These are phyloP conservation scores for Amphibolis antarctica DNA, from an alignment of 106 monocot genomes.

Conservation along the genomic window DNA sequence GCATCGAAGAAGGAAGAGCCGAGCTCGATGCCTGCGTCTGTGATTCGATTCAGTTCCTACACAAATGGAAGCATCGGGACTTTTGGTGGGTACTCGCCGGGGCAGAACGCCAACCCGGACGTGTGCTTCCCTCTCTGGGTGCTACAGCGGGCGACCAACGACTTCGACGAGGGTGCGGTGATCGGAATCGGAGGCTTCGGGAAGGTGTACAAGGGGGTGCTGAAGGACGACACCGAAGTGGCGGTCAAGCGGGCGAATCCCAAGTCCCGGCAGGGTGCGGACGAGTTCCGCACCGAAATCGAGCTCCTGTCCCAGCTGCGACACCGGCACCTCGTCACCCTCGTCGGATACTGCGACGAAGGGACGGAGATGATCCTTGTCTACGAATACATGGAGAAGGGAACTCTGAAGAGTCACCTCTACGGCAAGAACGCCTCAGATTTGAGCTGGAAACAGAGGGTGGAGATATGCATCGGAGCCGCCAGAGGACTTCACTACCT, in stretches of 20 bases:
- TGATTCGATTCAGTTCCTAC: constrained; percentile 9
- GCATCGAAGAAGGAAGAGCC: too few species aligned
- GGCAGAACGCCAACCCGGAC: too few species aligned
- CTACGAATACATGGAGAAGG: constrained; percentile 53
- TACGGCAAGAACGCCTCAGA: constrained; percentile 16
- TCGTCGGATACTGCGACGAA: constrained; percentile 57
- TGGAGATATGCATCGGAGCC: constrained; percentile 34
- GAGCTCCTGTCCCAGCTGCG: constrained; percentile 37
- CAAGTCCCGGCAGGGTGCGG: constrained; percentile 35
- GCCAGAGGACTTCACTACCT: constrained; percentile 51
- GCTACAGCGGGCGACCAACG: constrained; percentile 31
- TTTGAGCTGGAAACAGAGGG: constrained; percentile 33
- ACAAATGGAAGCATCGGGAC: constrained; percentile 30
- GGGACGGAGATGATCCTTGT: constrained; percentile 44
- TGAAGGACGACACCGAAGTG: constrained; percentile 33
- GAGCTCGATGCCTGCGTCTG: too few species aligned
- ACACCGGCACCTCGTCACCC: constrained; percentile 45
- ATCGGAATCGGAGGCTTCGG: constrained; percentile 53
- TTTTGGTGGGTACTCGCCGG: constrained; percentile 19
- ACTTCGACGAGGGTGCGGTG: constrained; percentile 38
- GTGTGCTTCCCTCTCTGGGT: constrained; percentile 14
- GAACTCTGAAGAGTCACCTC: constrained; percentile 40
- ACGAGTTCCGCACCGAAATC: constrained; percentile 48
- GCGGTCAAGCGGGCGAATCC: constrained; percentile 53
- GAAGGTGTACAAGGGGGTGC: constrained; percentile 39